Percentiles rank a stretch among this genome's conserved stretches.
These are phyloP conservation scores for Floccularia luteovirens DNA, from an alignment of 768 basidiomycete genomes.

Conservation along the genomic window DNA sequence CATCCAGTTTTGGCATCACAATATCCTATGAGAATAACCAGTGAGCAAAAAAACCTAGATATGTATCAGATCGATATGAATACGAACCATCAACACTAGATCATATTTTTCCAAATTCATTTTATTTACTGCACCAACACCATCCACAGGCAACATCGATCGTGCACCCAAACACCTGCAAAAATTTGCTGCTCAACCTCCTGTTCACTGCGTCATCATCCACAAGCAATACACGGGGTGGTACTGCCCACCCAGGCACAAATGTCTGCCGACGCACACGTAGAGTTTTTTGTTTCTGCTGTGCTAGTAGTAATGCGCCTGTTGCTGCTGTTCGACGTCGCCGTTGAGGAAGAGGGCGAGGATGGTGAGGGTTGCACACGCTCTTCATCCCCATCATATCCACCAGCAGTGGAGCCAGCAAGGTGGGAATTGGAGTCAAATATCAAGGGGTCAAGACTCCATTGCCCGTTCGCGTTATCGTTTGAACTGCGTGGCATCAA, in stretches of 20 bases:
- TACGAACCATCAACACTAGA: conserved; percentile 93
- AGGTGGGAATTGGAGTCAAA: too few relatives aligned
- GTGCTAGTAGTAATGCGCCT: too few relatives aligned
- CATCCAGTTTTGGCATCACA: conserved; percentile 87
- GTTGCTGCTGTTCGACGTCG: conserved; percentile 16
- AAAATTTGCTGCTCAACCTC: conserved; percentile 83
- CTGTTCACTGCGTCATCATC: conserved; percentile 94
- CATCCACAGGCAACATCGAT: conserved; percentile 94
- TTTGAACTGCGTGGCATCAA: conserved; percentile 49
- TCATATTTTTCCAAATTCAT: conserved; percentile 98
- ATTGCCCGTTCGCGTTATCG: conserved; percentile 50
- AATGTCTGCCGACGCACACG: conserved; percentile 72
- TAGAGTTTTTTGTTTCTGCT: too few relatives aligned
- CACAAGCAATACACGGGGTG: conserved; percentile 85
- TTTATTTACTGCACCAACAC: conserved; percentile 86
- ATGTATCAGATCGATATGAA: conserved; percentile 19
- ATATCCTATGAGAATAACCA: conserved; percentile 58
- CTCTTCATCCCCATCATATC: not conserved
- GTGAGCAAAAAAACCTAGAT: conserved; percentile 4
- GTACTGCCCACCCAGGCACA: conserved; percentile 87
- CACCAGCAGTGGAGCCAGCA: too few relatives aligned
- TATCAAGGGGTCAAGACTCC: conserved; percentile 41
- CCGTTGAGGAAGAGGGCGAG: not conserved
- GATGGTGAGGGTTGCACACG: not conserved
- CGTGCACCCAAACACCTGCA: conserved; percentile 92